A percentile compares a stretch with the other conserved stretches of the same genome.
Conservation (phyloP, 2,329 filamentous ascomycete genomes). For the Diaporthe capsici region DNA sequence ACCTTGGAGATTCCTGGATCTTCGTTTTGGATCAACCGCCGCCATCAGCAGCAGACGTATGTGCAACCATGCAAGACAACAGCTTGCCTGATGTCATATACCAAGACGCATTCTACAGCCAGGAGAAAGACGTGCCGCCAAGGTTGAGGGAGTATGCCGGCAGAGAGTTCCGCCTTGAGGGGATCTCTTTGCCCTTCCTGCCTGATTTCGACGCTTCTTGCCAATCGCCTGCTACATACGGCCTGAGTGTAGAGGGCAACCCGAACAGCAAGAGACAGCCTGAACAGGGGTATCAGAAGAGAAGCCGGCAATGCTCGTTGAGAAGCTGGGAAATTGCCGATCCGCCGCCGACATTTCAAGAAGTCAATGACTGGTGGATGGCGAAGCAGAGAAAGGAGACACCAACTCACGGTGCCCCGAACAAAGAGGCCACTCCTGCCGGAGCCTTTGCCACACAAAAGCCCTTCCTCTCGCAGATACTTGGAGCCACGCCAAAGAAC, state of each 20-base stretch:
- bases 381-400: conserved; percentile 50
- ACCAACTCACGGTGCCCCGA: conserved; percentile 33
- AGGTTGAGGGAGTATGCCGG: conserved; percentile 87
- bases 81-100: conserved; percentile 80
- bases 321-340: conserved; percentile 83
- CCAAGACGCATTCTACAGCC: conserved; percentile 87
- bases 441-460: conserved; percentile 45
- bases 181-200: conserved; percentile 83
- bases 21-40: conserved; percentile 51
- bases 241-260: conserved; percentile 61
- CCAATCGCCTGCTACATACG: conserved; percentile 68
- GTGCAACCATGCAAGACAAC: conserved; percentile 68
- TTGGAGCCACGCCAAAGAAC: conserved; percentile 87
- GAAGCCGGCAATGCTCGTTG: conserved; percentile 72
- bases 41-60: conserved; percentile 59
- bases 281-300: conserved; percentile 63
- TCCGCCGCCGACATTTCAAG: conserved; percentile 77
- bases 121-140: conserved; percentile 85
- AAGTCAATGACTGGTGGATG: conserved; percentile 79
- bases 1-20: conserved; percentile 43
- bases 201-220: conserved; percentile 81
- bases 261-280: conserved; percentile 64
- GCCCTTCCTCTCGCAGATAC: conserved; percentile 82
- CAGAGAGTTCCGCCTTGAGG: conserved; percentile 83
- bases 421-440: conserved; percentile 42